Percentiles rank a stretch among this genome's conserved stretches.
Conservation (phyloP, 225 moss, liverwort and hornwort species). For the Anthoceros angustus region DNA sequence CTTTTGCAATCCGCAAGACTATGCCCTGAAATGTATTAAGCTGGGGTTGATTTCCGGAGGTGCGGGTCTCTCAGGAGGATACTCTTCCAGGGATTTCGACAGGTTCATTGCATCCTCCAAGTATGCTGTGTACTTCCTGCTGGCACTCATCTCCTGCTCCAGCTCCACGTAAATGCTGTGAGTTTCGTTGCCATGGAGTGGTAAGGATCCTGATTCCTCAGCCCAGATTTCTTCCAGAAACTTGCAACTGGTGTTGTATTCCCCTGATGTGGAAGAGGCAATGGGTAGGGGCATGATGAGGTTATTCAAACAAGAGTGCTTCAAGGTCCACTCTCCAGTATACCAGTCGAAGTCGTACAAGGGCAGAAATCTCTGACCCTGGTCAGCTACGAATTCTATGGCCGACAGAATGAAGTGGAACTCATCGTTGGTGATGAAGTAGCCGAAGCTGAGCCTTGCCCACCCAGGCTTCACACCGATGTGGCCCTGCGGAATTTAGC, state of each 20-base stretch:
- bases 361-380: constrained; percentile 15
- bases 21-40: background rate
- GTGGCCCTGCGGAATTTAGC: constrained; percentile 12
- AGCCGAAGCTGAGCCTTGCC: constrained; percentile 23
- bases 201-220: background rate
- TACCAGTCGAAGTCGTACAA: constrained; percentile 22
- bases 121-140: background rate
- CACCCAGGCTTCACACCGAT: constrained; percentile 21
- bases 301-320: background rate
- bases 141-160: too few species aligned
- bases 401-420: constrained; percentile 23
- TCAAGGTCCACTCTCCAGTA: constrained; percentile 26
- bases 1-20: background rate
- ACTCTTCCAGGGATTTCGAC: background rate
- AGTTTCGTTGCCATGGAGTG: background rate
- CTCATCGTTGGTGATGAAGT: constrained; percentile 14
- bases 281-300: background rate
- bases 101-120: background rate
- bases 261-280: too few species aligned
- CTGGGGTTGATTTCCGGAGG: background rate
- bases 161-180: too few species aligned
- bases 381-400: constrained; percentile 21
- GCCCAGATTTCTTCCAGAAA: background rate
- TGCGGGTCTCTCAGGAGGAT: background rate
- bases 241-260: background rate